phyloP scores from a whole-genome alignment of 2,329 filamentous ascomycete species.

The Monilinia polystroma region DNA sequence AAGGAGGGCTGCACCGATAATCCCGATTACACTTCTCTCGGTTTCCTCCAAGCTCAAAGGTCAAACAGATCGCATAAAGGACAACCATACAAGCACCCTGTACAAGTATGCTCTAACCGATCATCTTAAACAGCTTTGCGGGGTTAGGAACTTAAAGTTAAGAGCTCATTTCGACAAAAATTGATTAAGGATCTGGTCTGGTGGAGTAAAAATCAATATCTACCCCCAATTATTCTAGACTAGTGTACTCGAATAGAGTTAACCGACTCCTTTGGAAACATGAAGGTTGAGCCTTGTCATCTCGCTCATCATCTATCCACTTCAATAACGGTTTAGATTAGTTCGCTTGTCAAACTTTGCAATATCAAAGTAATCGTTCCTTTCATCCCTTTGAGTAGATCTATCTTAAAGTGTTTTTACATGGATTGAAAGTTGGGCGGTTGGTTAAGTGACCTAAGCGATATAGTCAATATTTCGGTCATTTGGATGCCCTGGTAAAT shows the following conservation, averaged over 20 bases:
- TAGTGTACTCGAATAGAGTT: conserved; percentile 14
- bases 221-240: neutral
- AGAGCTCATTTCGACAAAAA: neutral
- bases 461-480: neutral
- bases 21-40: too few relatives aligned
- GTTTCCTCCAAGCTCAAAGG: too few relatives aligned
- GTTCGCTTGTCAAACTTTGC: conserved; percentile 2
- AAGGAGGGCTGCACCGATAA: too few relatives aligned
- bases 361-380: neutral
- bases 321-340: neutral
- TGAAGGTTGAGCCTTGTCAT: conserved; percentile 15
- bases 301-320: neutral
- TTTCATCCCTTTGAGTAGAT: conserved; percentile 4
- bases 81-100: neutral
- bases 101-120: neutral
- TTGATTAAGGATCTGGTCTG: conserved; percentile 15
- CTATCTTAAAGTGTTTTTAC: neutral
- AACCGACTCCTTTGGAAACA: conserved; percentile 10
- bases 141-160: neutral
- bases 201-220: conserved; percentile 5
- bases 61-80: neutral
- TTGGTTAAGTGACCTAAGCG: conserved; percentile 1
- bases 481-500: neutral
- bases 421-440: conserved; percentile 1
- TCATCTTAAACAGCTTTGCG: conserved; percentile 6